Evolutionary conservation across 2,329 filamentous ascomycete genomes (phyloP).

Genomic region (Cladosporium sphaerospermum): DNA sequence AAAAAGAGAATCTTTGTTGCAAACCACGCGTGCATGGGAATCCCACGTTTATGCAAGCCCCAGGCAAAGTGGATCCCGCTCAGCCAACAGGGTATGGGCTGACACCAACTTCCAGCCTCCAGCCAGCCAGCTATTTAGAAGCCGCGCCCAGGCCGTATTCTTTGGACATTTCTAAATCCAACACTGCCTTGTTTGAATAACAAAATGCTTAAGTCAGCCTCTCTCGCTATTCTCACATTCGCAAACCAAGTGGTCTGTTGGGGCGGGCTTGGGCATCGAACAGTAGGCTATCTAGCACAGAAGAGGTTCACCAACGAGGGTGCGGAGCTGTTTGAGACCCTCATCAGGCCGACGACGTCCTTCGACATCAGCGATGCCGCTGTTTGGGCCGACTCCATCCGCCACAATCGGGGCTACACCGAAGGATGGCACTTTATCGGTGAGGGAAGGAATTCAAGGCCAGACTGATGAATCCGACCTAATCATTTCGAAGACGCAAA

Average conservation of each 20-base stretch:
- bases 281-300: slow-evolving; percentile 6
- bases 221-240: background rate
- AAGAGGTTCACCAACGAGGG: slow-evolving; percentile 3
- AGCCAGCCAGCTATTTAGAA: background rate
- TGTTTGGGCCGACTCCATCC: slow-evolving; percentile 1
- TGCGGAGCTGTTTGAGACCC: background rate
- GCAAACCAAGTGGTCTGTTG: slow-evolving; percentile 1
- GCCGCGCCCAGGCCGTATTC: background rate
- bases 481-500: slow-evolving; percentile 49
- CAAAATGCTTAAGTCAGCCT: background rate
- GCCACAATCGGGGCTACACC: background rate
- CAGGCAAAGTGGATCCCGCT: background rate
- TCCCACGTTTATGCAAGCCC: slow-evolving; percentile 1
- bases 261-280: slow-evolving; percentile 9
- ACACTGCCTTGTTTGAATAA: background rate
- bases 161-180: background rate
- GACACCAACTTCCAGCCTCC: background rate
- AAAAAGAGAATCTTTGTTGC: background rate
- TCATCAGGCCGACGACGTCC: background rate
- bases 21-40: background rate
- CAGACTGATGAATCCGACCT: background rate
- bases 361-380: slow-evolving; percentile 9
- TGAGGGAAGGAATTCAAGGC: background rate
- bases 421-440: slow-evolving; percentile 10
- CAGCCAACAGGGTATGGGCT: background rate